These are phyloP conservation scores for Apiospora koreana DNA, from an alignment of 2,329 filamentous ascomycete species.

Conservation along the genomic window DNA sequence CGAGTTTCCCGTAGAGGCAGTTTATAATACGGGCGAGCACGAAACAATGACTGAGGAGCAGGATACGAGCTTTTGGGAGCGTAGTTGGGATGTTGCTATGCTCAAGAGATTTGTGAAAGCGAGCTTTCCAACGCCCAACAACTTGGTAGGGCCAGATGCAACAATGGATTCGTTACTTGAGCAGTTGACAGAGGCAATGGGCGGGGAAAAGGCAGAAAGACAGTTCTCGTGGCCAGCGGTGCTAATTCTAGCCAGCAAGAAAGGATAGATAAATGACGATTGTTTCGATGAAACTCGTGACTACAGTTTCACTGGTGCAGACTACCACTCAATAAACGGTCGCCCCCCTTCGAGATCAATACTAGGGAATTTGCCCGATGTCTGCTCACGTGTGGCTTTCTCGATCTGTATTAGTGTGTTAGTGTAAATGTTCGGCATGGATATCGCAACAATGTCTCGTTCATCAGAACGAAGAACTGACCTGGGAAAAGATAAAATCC, in stretches of 20 bases:
- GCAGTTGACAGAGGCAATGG: not conserved
- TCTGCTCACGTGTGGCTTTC: conserved; percentile 17
- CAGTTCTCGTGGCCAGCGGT: not conserved
- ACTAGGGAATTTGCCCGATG: conserved; percentile 17
- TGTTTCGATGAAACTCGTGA: too few species aligned
- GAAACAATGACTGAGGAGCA: not conserved
- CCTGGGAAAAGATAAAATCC: conserved; percentile 18
- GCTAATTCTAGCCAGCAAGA: too few species aligned
- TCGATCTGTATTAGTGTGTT: conserved; percentile 13
- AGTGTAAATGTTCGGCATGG: not conserved
- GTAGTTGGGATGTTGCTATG: not conserved
- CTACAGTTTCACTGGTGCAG: too few species aligned
- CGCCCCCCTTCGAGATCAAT: conserved; percentile 8
- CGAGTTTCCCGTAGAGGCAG: too few species aligned
- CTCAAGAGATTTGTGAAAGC: not conserved
- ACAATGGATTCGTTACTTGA: not conserved
- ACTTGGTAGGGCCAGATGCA: not conserved
- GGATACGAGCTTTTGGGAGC: not conserved
- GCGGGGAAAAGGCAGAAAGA: not conserved
- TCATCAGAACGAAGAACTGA: conserved; percentile 9
- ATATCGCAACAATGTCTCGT: not conserved
- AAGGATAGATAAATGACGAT: too few species aligned
- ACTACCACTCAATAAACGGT: conserved; percentile 18
- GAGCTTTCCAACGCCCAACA: not conserved
- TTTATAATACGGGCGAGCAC: too few species aligned